Percentiles rank a stretch among this genome's conserved stretches.
Conservation (phyloP, 208 protist genomes). For the Crithidia fasciculata region DNA sequence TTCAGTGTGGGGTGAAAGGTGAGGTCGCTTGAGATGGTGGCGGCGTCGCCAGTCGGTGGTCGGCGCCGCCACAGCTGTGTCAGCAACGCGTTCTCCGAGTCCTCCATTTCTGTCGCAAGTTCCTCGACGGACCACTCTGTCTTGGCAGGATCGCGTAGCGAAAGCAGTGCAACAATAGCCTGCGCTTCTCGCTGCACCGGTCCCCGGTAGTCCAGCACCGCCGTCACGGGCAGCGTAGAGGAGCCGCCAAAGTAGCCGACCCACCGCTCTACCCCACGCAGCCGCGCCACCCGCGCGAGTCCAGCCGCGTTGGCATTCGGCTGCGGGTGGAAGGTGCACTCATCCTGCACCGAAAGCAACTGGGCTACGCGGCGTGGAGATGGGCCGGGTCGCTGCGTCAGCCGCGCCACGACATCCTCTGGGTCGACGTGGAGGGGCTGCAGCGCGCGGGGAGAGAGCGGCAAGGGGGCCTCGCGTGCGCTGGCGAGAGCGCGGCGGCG, state of each 20-base stretch:
- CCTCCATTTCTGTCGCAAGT: conserved; percentile 7
- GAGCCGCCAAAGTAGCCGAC: conserved; percentile 21
- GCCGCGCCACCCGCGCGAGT: conserved; percentile 15
- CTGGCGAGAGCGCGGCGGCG: conserved; percentile 40
- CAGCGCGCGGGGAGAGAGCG: neutral
- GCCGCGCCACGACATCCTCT: conserved; percentile 46
- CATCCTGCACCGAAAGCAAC: neutral
- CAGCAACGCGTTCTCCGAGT: neutral
- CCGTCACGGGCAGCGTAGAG: neutral
- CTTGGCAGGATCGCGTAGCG: conserved; percentile 6
- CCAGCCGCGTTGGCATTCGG: conserved; percentile 10
- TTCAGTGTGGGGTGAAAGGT: conserved; percentile 53
- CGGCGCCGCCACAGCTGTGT: conserved; percentile 23
- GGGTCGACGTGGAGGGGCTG: conserved; percentile 40
- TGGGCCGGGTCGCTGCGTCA: conserved; percentile 22
- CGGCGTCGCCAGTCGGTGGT: conserved; percentile 18
- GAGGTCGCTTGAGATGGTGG: conserved; percentile 25
- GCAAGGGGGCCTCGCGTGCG: conserved; percentile 43
- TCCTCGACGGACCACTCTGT: conserved; percentile 27
- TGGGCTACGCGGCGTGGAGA: conserved; percentile 12
- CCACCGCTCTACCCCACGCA: conserved; percentile 33
- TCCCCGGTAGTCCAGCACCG: conserved; percentile 15
- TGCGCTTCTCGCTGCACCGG: conserved; percentile 16
- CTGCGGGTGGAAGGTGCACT: conserved; percentile 27
- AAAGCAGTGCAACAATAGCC: conserved; percentile 5